Evolutionary conservation across 2,329 filamentous ascomycete species (phyloP), one percentile per base, ranked within the genome.

Genomic region (Botryosphaeria dothidea): DNA sequence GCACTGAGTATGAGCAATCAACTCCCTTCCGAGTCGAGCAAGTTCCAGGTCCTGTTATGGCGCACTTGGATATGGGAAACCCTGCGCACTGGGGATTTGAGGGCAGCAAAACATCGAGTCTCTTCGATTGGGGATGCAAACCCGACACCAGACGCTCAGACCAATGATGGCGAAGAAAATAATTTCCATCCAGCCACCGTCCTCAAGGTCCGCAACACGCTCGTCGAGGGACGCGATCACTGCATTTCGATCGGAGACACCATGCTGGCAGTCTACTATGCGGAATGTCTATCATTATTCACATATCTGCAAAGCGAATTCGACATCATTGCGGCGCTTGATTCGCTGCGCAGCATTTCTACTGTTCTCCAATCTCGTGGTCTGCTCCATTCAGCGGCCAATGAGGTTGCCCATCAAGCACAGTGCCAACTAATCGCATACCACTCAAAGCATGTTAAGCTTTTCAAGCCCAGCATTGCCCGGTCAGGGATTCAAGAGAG

Each of bases 331-430:
- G 67, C 71, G 4, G 74, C 80, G 1, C 68, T 86, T 0, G 68
- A 77, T 1, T 61, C 74, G 17, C 82, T 83, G 63, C 66, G 64
- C 9, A 63, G 70, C 19, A 68, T 73, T 3, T 67, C 65, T 7
- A 17, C 60, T 2, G 72, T 70, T 66, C 70, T 79, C n/a, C 21
- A 63, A 15, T 67, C 69, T 1, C 72, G 73, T 48, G 67, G 67
- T 1, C 66, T 74, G 2, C 61, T 67, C 3, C 19, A 52, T 1
- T 71, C 70, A 6, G 36, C 77, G 0, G 71, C 78, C 2, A 84
- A 87, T 41, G 91, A 96, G 74, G 78, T 85, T 0, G 78, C 92
- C 0, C 84, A 93, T 17, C 92, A 96, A 78, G 83, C 84, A 64
- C 86, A 88, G 31, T 84, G 89, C 5, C 84, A 81, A 8, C 78